Percentiles rank a stretch among this genome's conserved stretches.
phyloP scores from a whole-genome alignment of 129 eudicot genomes.

The Calendula officinalis region DNA sequence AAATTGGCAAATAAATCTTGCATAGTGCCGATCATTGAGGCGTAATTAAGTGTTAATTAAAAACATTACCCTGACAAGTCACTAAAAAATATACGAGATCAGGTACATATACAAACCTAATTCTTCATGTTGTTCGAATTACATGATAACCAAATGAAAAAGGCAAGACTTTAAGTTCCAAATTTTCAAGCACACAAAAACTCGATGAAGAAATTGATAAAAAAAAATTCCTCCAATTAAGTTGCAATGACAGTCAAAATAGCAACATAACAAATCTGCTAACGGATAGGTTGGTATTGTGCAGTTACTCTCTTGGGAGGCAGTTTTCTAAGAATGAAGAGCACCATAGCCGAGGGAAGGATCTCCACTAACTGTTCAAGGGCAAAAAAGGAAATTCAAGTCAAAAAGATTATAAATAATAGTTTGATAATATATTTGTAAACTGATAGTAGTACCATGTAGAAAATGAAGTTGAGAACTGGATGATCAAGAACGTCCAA shows the following conservation, averaged over 20 bases:
- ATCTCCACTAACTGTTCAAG: conserved; percentile 79
- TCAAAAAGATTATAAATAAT: neutral
- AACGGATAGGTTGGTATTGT: conserved; percentile 70
- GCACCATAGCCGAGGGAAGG: conserved; percentile 91
- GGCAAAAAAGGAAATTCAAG: conserved; percentile 13
- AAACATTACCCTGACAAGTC: neutral
- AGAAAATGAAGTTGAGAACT: conserved; percentile 62
- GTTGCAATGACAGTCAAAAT: conserved; percentile 24
- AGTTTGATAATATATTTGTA: neutral
- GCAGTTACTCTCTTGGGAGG: conserved; percentile 82
- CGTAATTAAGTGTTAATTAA: no score
- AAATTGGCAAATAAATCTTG: no score
- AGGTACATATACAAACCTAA: neutral
- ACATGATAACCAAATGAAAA: neutral
- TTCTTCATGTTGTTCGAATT: neutral
- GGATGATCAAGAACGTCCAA: conserved; percentile 86
- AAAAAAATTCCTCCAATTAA: conserved; percentile 31
- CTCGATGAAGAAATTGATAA: conserved; percentile 38
- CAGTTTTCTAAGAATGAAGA: conserved; percentile 74
- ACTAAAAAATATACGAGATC: neutral
- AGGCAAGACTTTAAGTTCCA: conserved; percentile 2
- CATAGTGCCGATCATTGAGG: no score
- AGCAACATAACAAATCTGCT: conserved; percentile 29
- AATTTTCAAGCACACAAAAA: conserved; percentile 21
- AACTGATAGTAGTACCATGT: conserved; percentile 50